A percentile compares a stretch with the other conserved stretches of the same genome.
Evolutionary conservation across 2,329 filamentous ascomycete genomes (phyloP).

Genomic region (Sporothrix humicola): DNA sequence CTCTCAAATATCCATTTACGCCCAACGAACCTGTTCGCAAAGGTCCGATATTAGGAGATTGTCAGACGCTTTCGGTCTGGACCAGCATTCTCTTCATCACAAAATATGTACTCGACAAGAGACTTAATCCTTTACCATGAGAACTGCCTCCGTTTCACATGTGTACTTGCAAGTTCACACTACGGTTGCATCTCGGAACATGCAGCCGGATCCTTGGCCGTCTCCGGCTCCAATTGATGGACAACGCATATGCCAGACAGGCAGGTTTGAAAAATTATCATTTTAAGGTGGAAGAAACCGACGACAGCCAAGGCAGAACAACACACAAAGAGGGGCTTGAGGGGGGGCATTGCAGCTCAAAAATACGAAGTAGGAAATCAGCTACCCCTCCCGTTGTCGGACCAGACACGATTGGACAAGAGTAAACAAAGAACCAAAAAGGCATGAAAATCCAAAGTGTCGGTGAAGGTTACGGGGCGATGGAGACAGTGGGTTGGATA

Average conservation of each 20-base stretch:
- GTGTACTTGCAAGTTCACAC: background rate
- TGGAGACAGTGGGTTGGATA: background rate
- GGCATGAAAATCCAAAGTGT: constrained; percentile 11
- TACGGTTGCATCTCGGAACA: background rate
- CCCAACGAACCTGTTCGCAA: background rate
- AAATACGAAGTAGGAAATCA: too few species aligned
- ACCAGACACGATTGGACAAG: background rate
- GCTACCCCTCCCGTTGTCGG: constrained; percentile 20
- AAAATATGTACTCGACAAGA: too few species aligned
- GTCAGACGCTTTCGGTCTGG: background rate
- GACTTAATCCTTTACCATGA: too few species aligned
- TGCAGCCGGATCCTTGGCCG: background rate
- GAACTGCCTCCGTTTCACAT: background rate
- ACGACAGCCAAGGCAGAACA: background rate
- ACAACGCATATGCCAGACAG: background rate
- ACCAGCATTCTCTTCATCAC: background rate
- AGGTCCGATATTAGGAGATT: background rate
- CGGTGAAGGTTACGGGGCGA: constrained; percentile 21
- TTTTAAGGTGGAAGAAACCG: background rate
- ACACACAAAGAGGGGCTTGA: constrained; percentile 7
- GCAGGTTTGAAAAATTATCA: background rate
- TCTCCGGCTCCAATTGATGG: background rate
- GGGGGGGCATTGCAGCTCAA: too few species aligned
- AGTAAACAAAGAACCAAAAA: background rate
- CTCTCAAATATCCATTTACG: background rate